These are phyloP conservation scores for Colletotrichum neosansevieriae DNA, from an alignment of 2,329 filamentous ascomycete species.

Conservation along the genomic window DNA sequence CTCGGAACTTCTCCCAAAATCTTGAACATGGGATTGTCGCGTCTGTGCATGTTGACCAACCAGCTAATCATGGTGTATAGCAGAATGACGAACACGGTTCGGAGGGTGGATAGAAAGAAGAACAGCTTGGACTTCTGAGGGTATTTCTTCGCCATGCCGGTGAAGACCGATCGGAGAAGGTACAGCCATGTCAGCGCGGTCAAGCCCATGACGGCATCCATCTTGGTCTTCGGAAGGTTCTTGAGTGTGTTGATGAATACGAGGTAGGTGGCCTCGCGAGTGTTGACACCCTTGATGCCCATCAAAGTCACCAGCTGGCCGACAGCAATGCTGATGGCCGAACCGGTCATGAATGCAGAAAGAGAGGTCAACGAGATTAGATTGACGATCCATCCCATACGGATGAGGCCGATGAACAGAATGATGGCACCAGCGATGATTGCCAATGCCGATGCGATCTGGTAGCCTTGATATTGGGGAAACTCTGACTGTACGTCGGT, in stretches of 20 bases:
- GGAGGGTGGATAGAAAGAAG: slow-evolving; percentile 92
- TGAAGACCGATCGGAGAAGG: slow-evolving; percentile 75
- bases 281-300: slow-evolving; percentile 81
- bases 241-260: slow-evolving; percentile 88
- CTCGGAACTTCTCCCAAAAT: slow-evolving; percentile 83
- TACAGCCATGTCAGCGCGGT: slow-evolving; percentile 85
- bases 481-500: slow-evolving; percentile 67
- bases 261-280: slow-evolving; percentile 80
- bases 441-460: slow-evolving; percentile 82
- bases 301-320: slow-evolving; percentile 88
- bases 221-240: slow-evolving; percentile 71
- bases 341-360: slow-evolving; percentile 97
- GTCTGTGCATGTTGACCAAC: slow-evolving; percentile 79
- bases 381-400: slow-evolving; percentile 91
- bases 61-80: slow-evolving; percentile 94
- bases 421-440: slow-evolving; percentile 84
- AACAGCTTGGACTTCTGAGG: slow-evolving; percentile 78
- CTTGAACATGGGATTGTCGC: slow-evolving; percentile 74
- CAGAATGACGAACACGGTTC: slow-evolving; percentile 91
- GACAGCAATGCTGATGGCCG: slow-evolving; percentile 86
- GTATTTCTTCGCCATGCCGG: slow-evolving; percentile 73
- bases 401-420: slow-evolving; percentile 80
- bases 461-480: slow-evolving; percentile 70
- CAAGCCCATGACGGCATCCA: slow-evolving; percentile 93
- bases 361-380: slow-evolving; percentile 92